These are phyloP conservation scores for Amanita molliuscula DNA, from an alignment of 768 basidiomycete genomes.

Conservation along the genomic window DNA sequence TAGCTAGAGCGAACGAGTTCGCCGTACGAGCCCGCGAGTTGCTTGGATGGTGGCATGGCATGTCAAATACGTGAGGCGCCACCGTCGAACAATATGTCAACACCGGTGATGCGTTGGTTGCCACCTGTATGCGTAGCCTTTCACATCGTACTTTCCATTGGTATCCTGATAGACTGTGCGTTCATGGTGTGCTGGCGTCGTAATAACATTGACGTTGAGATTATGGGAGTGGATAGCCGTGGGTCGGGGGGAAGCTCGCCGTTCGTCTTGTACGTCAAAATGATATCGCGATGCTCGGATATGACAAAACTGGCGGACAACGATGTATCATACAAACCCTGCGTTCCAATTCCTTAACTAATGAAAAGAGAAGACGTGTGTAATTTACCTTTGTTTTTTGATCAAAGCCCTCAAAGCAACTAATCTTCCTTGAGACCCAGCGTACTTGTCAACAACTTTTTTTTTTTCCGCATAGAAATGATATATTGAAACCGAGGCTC, in stretches of 20 bases:
- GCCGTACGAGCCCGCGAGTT: background rate
- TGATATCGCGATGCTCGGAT: background rate
- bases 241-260: conserved; percentile 37
- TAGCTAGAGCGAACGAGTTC: background rate
- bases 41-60: background rate
- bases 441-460: conserved; percentile 35
- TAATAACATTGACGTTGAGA: conserved; percentile 51
- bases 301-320: background rate
- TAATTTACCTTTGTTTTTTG: conserved; percentile 5
- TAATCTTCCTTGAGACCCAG: conserved; percentile 28
- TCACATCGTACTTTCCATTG: conserved; percentile 24
- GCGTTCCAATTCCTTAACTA: background rate
- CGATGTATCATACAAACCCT: background rate
- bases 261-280: background rate
- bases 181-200: conserved; percentile 46
- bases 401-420: conserved; percentile 52
- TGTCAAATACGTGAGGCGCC: conserved; percentile 39
- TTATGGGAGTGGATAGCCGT: conserved; percentile 58
- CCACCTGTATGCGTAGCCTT: conserved; percentile 60
- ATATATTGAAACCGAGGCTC: too few species aligned
- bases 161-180: conserved; percentile 13
- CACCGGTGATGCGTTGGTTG: conserved; percentile 45
- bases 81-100: conserved; percentile 47
- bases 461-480: too few species aligned
- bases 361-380: background rate